Evolutionary conservation across 2,329 filamentous ascomycete genomes (phyloP).

Genomic region (Phyllosticta paracitricarpa): DNA sequence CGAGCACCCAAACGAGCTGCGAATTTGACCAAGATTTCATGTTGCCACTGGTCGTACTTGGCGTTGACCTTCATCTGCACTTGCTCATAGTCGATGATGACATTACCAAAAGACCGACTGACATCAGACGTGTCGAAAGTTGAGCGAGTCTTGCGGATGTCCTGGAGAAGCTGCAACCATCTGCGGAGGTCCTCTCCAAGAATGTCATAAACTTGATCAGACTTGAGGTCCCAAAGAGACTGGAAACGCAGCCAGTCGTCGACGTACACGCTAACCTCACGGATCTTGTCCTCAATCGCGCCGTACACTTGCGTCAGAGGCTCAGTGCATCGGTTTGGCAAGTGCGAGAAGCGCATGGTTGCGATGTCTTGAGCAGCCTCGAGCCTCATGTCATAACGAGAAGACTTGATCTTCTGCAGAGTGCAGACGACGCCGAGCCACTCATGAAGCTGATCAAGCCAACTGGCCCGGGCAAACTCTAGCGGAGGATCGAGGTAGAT

Average conservation of each 20-base stretch:
- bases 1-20: slow-evolving; percentile 77
- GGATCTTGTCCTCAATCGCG: slow-evolving; percentile 72
- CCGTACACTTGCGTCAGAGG: slow-evolving; percentile 71
- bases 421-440: slow-evolving; percentile 93
- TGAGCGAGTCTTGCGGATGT: slow-evolving; percentile 87
- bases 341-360: slow-evolving; percentile 67
- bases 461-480: slow-evolving; percentile 83
- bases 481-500: slow-evolving; percentile 93
- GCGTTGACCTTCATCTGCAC: slow-evolving; percentile 98
- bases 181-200: slow-evolving; percentile 83
- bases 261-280: slow-evolving; percentile 73
- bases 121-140: slow-evolving; percentile 98
- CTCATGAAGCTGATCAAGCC: slow-evolving; percentile 83
- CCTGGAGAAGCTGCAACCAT: slow-evolving; percentile 93
- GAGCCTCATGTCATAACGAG: slow-evolving; percentile 82
- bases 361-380: slow-evolving; percentile 49
- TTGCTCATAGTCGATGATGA: slow-evolving; percentile 95
- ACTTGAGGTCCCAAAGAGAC: slow-evolving; percentile 94
- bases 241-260: slow-evolving; percentile 99
- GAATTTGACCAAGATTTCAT: slow-evolving; percentile 92
- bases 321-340: slow-evolving; percentile 74
- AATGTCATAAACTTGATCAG: slow-evolving; percentile 87
- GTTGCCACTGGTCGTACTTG: slow-evolving; percentile 99
- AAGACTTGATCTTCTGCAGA: slow-evolving; percentile 86
- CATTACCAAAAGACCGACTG: slow-evolving; percentile 82